phyloP scores from a whole-genome alignment of 345 rosid genomes.

The Conringia planisiliqua region DNA sequence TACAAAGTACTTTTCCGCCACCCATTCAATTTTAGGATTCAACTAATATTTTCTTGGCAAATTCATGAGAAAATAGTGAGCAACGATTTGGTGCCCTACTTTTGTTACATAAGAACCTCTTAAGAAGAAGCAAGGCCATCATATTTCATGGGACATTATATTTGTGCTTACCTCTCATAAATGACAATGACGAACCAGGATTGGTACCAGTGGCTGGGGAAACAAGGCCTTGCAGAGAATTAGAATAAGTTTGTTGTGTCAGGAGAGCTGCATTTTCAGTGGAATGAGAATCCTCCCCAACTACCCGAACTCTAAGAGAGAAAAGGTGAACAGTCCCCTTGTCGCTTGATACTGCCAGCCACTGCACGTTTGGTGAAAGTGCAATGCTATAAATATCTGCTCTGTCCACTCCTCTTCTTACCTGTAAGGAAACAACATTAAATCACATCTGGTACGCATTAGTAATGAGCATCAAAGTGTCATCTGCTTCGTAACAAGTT shows the following conservation, averaged over 20 bases:
- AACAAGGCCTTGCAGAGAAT: slow-evolving; percentile 57
- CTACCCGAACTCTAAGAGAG: slow-evolving; percentile 76
- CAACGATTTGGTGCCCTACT: background rate
- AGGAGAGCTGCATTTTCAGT: slow-evolving; percentile 34
- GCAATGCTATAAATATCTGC: slow-evolving; percentile 82
- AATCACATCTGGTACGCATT: background rate
- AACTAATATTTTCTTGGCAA: background rate
- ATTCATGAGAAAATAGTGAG: background rate
- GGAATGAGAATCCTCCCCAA: slow-evolving; percentile 58
- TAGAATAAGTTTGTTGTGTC: slow-evolving; percentile 44
- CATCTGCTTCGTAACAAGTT: background rate
- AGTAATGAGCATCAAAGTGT: background rate
- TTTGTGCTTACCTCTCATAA: slow-evolving; percentile 65
- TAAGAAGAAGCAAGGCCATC: background rate
- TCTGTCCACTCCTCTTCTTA: slow-evolving; percentile 82
- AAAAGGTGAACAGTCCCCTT: slow-evolving; percentile 86
- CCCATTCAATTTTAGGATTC: background rate
- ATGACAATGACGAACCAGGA: slow-evolving; percentile 76
- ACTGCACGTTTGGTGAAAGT: slow-evolving; percentile 65
- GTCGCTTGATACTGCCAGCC: slow-evolving; percentile 90
- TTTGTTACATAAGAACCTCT: background rate
- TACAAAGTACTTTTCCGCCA: background rate
- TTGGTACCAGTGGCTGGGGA: slow-evolving; percentile 64
- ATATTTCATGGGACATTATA: background rate
- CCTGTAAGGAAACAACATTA: slow-evolving; percentile 39